Evolutionary conservation across 192 early-diverging fungal genomes (phyloP), one percentile per base, ranked within the genome.

Genomic region (Cetraspora pellucida): DNA sequence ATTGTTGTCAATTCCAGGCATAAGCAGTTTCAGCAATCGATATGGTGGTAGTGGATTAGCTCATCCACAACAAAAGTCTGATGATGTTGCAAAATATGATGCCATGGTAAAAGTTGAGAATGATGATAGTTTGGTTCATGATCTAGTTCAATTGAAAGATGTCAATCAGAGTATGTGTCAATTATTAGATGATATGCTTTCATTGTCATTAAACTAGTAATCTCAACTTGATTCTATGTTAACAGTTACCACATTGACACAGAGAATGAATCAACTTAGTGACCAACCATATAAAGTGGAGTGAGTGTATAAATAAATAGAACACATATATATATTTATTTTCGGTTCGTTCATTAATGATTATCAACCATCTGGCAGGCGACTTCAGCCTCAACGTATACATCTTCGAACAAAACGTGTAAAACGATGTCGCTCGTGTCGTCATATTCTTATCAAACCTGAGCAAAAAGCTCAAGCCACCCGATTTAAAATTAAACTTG

Each of bases 371-470:
- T 70, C 25, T 47, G 45, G 8, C 44, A 88, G 87, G 14, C 79
- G 87, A n/a, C 78, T 93, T 9, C 85, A 88, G 59, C 97, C 97
- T 14, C 93, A 94, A 80, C 90, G 95, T 16, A 89, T 97, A 50
- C 91, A 92, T 59, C 86, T 98, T 45, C 89, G 93, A 45, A 95
- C 93, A 74, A 96, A 96, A 80, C 89, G 91, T 28, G 85, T 92
- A 0, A 94, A 95, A 47, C 88, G 94, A 44, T 98, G 97, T 80
- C 88, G 94, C 47, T 79, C 85, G 5, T 98, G 97, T 85, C 90
- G 93, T 47, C 92, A 96, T 79, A 92, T 96, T 52, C 83, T 98
- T 23, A 91, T 95, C 72, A 97, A 96, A 78, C 95, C 97, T 0
- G 95, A 97, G 72, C 91, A 91, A 79, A 97, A 96, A 78, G 94